Base-by-base conservation (phyloP, 2,329 filamentous ascomycete genomes). In the Canariomyces notabilis region DNA sequence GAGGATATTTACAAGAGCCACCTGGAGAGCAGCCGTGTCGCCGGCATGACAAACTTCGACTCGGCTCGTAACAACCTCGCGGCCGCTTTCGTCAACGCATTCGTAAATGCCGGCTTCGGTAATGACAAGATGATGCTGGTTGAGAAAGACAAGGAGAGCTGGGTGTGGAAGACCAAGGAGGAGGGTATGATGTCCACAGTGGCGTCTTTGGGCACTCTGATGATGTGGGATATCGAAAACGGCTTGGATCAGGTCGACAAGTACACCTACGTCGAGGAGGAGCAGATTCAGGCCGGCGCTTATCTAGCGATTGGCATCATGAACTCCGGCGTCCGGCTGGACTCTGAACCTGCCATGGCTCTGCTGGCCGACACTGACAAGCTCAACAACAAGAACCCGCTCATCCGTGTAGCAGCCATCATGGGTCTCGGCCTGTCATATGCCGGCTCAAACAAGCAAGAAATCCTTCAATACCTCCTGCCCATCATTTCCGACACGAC, bases 1-100 rank as follows among this genome's bases (percentile, higher is more conserved):
- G 93, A 98, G 64, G 94, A 98, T 61, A 98, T 98, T 60, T 98
- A 98, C 79, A 98, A 98, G 75, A 95, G 89, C 62, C 93, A 98
- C 67, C 79, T 98, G 5, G 93, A 98, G 70, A 97, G 87, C 71
- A 95, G 85, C 59, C 82, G 94, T 51, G 93, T 94, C 43, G 88
- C 89, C 19, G 90, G 89, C 29, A 80, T 95, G 69, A 96, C 91
- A 9, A 96, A 96, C 63, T 81, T 94, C 37, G 93, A 98, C 64
- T 98, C 93, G 8, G 90, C 91, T 22, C 80, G 89, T 59, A 91
- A 98, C 73, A 98, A 98, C 61, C 77, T 98, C 50, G 90, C 93
- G 4, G 93, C 91, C 44, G 89, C 85, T 4, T 97, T 98, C 57
- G 94, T 98, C 54, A 98, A 98, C 62, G 88, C 87, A 0, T 97